Evolutionary conservation across 169 alveolate genomes (phyloP).

Genomic region (Plasmodium coatneyi): DNA sequence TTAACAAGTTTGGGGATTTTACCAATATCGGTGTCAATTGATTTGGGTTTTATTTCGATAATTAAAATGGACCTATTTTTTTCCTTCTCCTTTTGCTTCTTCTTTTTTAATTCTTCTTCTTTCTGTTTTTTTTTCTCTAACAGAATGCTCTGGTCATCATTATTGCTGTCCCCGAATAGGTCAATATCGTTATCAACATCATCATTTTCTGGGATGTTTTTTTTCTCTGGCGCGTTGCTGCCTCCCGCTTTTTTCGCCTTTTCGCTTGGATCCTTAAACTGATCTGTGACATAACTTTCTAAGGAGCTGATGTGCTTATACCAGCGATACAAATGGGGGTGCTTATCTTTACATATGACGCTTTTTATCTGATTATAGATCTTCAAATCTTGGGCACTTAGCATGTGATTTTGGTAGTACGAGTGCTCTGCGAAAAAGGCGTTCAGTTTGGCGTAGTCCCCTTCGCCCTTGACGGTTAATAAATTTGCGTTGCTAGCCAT

Average conservation of each 20-base stretch:
- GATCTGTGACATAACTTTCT: conserved; percentile 15
- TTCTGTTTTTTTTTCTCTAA: conserved; percentile 79
- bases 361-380: conserved; percentile 40
- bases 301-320: conserved; percentile 47
- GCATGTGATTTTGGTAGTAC: conserved; percentile 24
- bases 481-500: conserved; percentile 60
- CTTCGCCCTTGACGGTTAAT: conserved; percentile 60
- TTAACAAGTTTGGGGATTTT: conserved; percentile 84
- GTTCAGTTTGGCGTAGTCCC: conserved; percentile 45
- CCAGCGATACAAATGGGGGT: conserved; percentile 75
- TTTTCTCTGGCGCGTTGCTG: conserved; percentile 4
- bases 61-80: conserved; percentile 87
- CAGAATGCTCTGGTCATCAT: conserved; percentile 78
- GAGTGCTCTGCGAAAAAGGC: conserved; percentile 43
- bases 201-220: conserved; percentile 20
- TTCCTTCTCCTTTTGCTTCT: conserved; percentile 82
- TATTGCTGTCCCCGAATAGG: conserved; percentile 81
- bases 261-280: conserved; percentile 14
- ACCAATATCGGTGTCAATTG: conserved; percentile 85
- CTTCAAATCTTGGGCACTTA: conserved; percentile 58
- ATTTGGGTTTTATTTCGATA: conserved; percentile 88
- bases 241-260: conserved; percentile 17
- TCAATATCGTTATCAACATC: conserved; percentile 75
- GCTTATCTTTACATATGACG: conserved; percentile 22
- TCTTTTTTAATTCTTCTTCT: conserved; percentile 86